Evolutionary conservation across 192 early-diverging fungal species (phyloP).

Genomic region (Coemansia javaensis): DNA sequence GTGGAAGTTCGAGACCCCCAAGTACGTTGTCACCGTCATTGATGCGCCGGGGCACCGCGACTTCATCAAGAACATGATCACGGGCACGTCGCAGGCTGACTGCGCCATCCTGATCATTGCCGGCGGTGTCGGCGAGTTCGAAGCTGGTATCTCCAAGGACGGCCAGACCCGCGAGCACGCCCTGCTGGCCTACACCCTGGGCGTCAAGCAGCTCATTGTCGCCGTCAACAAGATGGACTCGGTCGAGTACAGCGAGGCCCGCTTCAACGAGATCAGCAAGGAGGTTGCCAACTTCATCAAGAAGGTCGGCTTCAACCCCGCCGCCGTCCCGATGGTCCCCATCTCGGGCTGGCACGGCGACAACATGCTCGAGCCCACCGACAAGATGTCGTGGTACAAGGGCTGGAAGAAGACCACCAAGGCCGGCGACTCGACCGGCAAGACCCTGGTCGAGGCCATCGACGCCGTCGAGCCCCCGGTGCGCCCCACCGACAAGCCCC

Average conservation of each 20-base stretch:
- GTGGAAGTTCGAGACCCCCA: conserved; percentile 96
- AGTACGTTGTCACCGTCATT: conserved; percentile 97
- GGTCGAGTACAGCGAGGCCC: conserved; percentile 89
- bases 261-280: conserved; percentile 95
- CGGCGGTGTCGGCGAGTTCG: conserved; percentile 84
- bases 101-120: conserved; percentile 95
- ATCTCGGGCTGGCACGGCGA: conserved; percentile 98
- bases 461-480: conserved; percentile 89
- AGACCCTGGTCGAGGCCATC: conserved; percentile 92
- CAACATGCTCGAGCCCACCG: conserved; percentile 93
- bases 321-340: conserved; percentile 89
- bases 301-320: conserved; percentile 95
- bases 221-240: conserved; percentile 99
- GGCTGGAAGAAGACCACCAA: conserved; percentile 93
- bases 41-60: conserved; percentile 99
- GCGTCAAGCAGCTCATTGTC: conserved; percentile 97
- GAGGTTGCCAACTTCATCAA: conserved; percentile 93
- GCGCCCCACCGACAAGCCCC: conserved; percentile 88
- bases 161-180: conserved; percentile 99
- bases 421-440: conserved; percentile 58
- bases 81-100: conserved; percentile 98
- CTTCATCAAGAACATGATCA: conserved; percentile 99
- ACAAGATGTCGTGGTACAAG: conserved; percentile 97
- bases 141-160: conserved; percentile 99
- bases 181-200: conserved; percentile 94